A percentile compares a stretch with the other conserved stretches of the same genome.
phyloP scores from a whole-genome alignment of 768 basidiomycete genomes.

The Xerocomus brunneocitrinus region DNA sequence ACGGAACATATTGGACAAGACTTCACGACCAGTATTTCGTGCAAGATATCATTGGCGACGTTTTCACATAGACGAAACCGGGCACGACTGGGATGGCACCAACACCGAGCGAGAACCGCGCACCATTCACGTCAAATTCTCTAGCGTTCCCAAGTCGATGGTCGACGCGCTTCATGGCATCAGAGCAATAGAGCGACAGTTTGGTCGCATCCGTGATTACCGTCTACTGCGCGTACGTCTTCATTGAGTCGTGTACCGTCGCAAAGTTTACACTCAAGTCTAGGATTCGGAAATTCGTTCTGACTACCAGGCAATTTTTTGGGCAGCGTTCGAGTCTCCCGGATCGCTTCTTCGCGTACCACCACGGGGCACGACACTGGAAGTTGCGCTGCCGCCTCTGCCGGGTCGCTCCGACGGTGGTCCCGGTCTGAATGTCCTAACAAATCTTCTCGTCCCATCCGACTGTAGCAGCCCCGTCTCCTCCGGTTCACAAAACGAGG shows the following conservation, averaged over 20 bases:
- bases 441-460: constrained; percentile 22
- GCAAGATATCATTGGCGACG: constrained; percentile 4
- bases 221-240: constrained; percentile 38
- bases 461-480: not conserved
- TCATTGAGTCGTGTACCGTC: not conserved
- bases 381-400: constrained; percentile 27
- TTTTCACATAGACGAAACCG: constrained; percentile 24
- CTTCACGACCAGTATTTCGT: not conserved
- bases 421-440: constrained; percentile 30
- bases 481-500: constrained; percentile 4
- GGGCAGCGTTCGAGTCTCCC: constrained; percentile 44
- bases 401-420: constrained; percentile 28
- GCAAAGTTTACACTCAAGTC: not conserved
- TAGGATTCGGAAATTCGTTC: constrained; percentile 47
- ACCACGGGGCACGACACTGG: constrained; percentile 25
- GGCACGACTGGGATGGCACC: constrained; percentile 16
- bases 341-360: constrained; percentile 37
- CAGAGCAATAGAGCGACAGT: constrained; percentile 52
- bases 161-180: constrained; percentile 49
- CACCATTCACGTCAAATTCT: constrained; percentile 39
- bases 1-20: not conserved
- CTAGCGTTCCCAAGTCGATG: constrained; percentile 40
- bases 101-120: constrained; percentile 9
- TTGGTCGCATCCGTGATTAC: constrained; percentile 45
- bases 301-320: constrained; percentile 40